Base-by-base conservation (phyloP, 1,284 basidiomycete genomes). In the Kalmanozyma brasiliensis region DNA sequence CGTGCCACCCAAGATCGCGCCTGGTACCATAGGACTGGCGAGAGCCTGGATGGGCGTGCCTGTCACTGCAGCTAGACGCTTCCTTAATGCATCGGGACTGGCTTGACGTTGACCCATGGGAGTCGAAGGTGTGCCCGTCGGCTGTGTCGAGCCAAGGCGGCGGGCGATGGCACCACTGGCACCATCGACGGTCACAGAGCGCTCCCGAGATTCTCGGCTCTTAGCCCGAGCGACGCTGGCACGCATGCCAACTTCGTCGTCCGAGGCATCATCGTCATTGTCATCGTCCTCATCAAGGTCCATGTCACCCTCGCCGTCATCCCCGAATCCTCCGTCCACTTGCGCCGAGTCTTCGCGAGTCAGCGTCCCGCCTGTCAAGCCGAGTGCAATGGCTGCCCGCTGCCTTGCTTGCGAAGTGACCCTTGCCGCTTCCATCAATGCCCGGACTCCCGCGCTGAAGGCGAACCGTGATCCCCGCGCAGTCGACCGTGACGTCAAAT, bases 201-300 rank as follows among this genome's bases (percentile, higher is more conserved):
- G 49, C 34, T 70, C 67, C 8, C 61, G 40, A 16, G 43, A 59
- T 13, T 52, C 53, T 40, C 61, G 26, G 11, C 26, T 29, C 26
- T 29, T 49, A 11, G 30, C 56, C 19, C 47, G 13, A 4, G 51
- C 49, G 7, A 48, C 43, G 29, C 58, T 53, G 13, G 53, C 67
- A 2, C 49, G 49, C 11, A 19, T 33, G 4, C 48, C 36, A 11
- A 30, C 67, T 45, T 55, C 60, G 23, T 49, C 53, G 11, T 69
- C 56, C n/a, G 60, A 63, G 13, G 16, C 44, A 22, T 58, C 57
- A 14, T 48, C 42, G 30, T 65, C 61, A 9, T 65, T 57, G 16
- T 65, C 67, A 14, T 70, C 62, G 16, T 64, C 58, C 17, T 61
- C 57, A 22, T 70, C 67, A 11, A 69, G 13, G 23, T 69, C 66